Percentiles rank a stretch among this genome's conserved stretches.
Conservation (phyloP, 768 basidiomycete genomes). For the Psilocybe azurescens region DNA sequence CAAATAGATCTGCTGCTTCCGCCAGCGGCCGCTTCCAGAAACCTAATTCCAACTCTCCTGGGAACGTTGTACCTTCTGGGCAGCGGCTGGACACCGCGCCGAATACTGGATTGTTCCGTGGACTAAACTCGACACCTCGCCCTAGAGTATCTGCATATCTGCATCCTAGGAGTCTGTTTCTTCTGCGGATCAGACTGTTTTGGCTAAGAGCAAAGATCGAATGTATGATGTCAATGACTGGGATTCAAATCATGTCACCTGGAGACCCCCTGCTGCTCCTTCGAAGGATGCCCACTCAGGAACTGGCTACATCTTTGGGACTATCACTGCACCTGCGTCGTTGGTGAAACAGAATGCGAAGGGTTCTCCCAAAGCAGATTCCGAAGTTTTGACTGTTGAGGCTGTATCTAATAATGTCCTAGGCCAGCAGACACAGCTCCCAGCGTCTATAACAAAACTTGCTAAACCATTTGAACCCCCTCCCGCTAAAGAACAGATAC, state of each 20-base stretch:
- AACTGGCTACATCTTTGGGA: background rate
- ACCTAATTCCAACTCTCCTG: background rate
- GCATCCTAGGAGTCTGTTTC: background rate
- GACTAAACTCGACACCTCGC: constrained; percentile 6
- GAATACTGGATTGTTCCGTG: background rate
- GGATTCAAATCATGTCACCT: background rate
- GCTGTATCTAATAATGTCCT: background rate
- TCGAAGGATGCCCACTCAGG: background rate
- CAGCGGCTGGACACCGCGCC: background rate
- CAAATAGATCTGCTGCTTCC: background rate
- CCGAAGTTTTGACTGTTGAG: background rate
- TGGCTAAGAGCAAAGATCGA: background rate
- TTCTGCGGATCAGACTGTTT: background rate
- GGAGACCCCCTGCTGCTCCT: background rate
- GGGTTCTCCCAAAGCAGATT: background rate
- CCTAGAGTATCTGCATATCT: background rate
- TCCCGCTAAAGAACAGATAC: background rate
- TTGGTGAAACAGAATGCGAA: background rate
- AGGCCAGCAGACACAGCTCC: background rate
- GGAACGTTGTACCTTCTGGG: background rate
- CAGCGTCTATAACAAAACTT: background rate
- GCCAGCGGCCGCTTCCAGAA: background rate
- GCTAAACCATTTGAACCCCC: background rate
- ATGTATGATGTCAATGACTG: background rate
- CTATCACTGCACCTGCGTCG: background rate